These are phyloP conservation scores for Pseudopediastrum boryanum DNA, from an alignment of 139 green algal species.

Conservation along the genomic window DNA sequence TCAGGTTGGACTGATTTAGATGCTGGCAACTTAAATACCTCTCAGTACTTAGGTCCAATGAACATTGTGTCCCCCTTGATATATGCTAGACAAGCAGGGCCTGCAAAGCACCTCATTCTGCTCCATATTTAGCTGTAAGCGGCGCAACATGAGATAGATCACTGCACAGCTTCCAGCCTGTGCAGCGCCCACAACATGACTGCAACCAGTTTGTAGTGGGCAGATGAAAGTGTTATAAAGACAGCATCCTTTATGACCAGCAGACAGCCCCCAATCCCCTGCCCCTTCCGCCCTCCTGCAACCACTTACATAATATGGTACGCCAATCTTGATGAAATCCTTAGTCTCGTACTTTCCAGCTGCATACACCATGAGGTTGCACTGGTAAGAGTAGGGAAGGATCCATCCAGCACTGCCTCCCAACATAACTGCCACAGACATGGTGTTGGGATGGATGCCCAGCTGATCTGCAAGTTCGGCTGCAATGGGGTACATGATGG, in stretches of 20 bases:
- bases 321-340: conserved; percentile 64
- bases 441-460: conserved; percentile 40
- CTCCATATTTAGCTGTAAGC: neutral
- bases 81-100: too few species aligned
- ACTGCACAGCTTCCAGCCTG: neutral
- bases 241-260: neutral
- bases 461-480: conserved; percentile 40
- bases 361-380: conserved; percentile 75
- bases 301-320: conserved; percentile 48
- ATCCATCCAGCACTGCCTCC: conserved; percentile 64
- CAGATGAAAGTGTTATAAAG: neutral
- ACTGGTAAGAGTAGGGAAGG: conserved; percentile 65
- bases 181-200: neutral
- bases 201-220: neutral
- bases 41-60: too few species aligned
- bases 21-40: too few species aligned
- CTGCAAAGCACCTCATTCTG: neutral
- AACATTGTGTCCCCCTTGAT: too few species aligned
- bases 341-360: conserved; percentile 65
- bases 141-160: neutral
- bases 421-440: conserved; percentile 55
- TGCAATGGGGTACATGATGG: conserved; percentile 69
- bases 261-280: neutral
- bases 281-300: neutral
- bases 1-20: too few species aligned